A percentile compares a stretch with the other conserved stretches of the same genome.
Evolutionary conservation across 345 rosid genomes (phyloP).

Genomic region (Aethionema arabicum): DNA sequence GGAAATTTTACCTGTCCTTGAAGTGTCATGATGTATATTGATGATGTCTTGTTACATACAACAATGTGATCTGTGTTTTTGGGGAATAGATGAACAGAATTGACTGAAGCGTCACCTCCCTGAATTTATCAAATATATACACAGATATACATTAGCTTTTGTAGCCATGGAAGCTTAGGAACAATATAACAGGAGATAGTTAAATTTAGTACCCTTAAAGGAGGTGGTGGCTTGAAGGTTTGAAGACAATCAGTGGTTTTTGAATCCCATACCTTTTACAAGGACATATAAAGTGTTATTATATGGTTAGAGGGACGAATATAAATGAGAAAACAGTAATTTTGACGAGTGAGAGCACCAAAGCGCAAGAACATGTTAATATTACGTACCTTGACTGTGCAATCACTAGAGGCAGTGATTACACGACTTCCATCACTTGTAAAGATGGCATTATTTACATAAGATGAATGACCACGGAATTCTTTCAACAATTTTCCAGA

Average conservation of each 20-base stretch:
- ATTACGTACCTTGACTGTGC: conserved; percentile 68
- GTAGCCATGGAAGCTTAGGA: conserved; percentile 15
- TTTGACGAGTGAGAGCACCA: background rate
- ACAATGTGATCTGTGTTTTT: conserved; percentile 82
- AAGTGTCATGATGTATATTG: conserved; percentile 90
- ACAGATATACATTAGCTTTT: conserved; percentile 27
- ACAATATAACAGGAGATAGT: conserved; percentile 22
- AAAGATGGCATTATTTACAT: conserved; percentile 92
- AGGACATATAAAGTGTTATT: background rate
- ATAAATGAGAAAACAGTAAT: background rate
- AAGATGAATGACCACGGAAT: conserved; percentile 86
- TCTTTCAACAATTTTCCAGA: conserved; percentile 96
- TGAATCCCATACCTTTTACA: conserved; percentile 84
- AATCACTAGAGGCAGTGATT: conserved; percentile 91
- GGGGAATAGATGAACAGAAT: conserved; percentile 89
- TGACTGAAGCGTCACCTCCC: conserved; percentile 99
- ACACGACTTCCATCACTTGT: conserved; percentile 85
- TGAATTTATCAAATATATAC: conserved; percentile 32
- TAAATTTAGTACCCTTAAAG: conserved; percentile 87
- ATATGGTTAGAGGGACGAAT: background rate
- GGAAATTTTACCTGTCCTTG: conserved; percentile 80
- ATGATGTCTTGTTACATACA: conserved; percentile 93
- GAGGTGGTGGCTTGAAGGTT: conserved; percentile 91
- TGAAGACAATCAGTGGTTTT: conserved; percentile 94
- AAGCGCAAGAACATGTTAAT: conserved; percentile 2